Conservation (phyloP, 2,329 filamentous ascomycete genomes). For the Elsinoe ampelina region DNA sequence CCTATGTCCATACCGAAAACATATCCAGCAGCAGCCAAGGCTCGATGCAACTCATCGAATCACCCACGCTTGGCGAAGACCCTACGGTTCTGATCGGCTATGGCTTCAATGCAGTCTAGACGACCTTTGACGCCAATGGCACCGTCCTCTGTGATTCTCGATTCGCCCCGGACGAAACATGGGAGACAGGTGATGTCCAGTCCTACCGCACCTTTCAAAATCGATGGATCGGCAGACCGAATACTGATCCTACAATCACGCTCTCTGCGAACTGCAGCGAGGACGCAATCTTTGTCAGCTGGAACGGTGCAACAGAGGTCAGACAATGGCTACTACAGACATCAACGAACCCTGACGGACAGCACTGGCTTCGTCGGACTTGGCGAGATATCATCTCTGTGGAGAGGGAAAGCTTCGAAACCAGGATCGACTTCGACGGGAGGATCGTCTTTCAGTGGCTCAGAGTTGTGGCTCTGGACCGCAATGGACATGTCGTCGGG, state of each 20-base stretch:
- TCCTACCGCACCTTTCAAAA: constrained; percentile 23
- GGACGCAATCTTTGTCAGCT: constrained; percentile 19
- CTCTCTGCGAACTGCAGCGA: constrained; percentile 13
- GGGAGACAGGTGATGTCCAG: constrained; percentile 23
- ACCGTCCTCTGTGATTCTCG: constrained; percentile 22
- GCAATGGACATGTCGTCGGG: constrained; percentile 7
- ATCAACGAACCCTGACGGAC: not conserved
- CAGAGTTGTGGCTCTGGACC: constrained; percentile 13
- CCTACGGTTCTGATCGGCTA: constrained; percentile 21
- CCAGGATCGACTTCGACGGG: constrained; percentile 14
- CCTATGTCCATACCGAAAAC: constrained; percentile 22
- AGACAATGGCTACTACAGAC: constrained; percentile 19
- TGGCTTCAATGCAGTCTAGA: constrained; percentile 23
- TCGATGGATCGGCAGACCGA: constrained; percentile 21
- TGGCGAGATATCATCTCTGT: constrained; percentile 18
- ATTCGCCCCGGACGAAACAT: constrained; percentile 20
- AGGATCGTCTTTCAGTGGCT: constrained; percentile 11
- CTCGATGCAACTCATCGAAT: constrained; percentile 19
- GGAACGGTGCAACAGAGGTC: constrained; percentile 25
- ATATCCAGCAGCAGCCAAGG: constrained; percentile 22
- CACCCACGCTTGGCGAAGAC: constrained; percentile 7
- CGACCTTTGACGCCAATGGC: constrained; percentile 21
- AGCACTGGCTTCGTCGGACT: constrained; percentile 1
- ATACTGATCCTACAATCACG: constrained; percentile 13
- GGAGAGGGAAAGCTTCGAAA: constrained; percentile 20